Percentiles rank a stretch among this genome's conserved stretches.
These are phyloP conservation scores for Pythium myriotylum DNA, from an alignment of 352 stramenopile genomes.

Conservation along the genomic window DNA sequence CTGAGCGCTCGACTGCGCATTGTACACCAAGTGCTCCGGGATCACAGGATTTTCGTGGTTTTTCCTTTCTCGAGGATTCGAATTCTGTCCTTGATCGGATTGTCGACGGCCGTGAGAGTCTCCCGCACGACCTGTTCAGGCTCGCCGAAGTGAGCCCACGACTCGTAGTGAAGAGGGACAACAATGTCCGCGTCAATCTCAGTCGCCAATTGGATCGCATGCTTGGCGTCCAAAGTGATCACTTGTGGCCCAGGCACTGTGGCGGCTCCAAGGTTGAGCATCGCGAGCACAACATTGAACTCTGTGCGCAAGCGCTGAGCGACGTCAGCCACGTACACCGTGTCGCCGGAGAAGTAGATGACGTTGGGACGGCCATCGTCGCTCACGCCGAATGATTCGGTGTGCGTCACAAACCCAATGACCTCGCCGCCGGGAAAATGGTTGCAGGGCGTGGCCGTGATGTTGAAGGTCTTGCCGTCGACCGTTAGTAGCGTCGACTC, in stretches of 20 bases:
- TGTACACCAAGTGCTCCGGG: too few relatives aligned
- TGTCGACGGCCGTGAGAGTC: background rate
- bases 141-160: constrained; percentile 42
- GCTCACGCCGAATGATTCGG: constrained; percentile 32
- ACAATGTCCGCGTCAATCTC: constrained; percentile 36
- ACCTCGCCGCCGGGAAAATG: constrained; percentile 38
- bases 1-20: too few relatives aligned
- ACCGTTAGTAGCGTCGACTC: constrained; percentile 32
- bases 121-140: constrained; percentile 1
- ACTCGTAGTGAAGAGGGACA: constrained; percentile 46
- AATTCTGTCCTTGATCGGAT: constrained; percentile 3
- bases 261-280: constrained; percentile 42
- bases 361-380: constrained; percentile 36
- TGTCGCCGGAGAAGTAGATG: constrained; percentile 44
- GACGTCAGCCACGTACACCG: constrained; percentile 36
- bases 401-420: constrained; percentile 43
- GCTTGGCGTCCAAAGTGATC: constrained; percentile 37
- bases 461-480: constrained; percentile 37
- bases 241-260: constrained; percentile 15
- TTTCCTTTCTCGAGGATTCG: constrained; percentile 5
- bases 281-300: constrained; percentile 37
- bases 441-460: constrained; percentile 43
- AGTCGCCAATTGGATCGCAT: constrained; percentile 28
- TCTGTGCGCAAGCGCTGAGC: constrained; percentile 30
- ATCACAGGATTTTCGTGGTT: background rate